These are phyloP conservation scores for Silene noctiflora DNA, from an alignment of 179 eudicot genomes.

Conservation along the genomic window DNA sequence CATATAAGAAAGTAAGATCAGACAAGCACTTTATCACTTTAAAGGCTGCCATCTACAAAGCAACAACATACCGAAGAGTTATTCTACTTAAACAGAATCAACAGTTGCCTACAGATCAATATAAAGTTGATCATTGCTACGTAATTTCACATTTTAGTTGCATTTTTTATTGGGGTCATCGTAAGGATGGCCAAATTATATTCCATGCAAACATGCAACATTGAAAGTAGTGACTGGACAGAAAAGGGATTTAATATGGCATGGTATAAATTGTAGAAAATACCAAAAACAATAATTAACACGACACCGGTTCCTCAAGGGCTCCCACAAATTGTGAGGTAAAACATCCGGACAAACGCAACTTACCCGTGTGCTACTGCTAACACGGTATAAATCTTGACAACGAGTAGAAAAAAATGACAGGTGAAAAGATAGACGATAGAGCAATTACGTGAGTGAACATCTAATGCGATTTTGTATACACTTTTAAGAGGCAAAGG, in stretches of 20 bases:
- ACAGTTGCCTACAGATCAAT: neutral
- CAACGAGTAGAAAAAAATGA: neutral
- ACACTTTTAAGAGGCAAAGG: too few species aligned
- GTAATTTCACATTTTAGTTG: neutral
- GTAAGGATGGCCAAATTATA: neutral
- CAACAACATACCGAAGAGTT: neutral
- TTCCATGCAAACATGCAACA: neutral
- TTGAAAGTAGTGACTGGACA: neutral
- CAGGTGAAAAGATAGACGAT: neutral
- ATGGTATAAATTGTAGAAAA: too few species aligned
- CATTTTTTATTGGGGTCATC: too few species aligned
- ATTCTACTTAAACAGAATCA: neutral
- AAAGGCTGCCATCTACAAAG: neutral
- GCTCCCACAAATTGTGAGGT: too few species aligned
- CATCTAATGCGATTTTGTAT: too few species aligned
- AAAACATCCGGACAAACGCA: too few species aligned
- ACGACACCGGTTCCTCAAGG: too few species aligned
- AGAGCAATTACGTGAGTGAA: too few species aligned
- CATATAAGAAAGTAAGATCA: neutral
- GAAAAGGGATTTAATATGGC: neutral
- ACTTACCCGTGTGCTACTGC: too few species aligned
- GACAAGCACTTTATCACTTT: neutral
- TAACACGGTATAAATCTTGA: neutral
- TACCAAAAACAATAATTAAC: too few species aligned
- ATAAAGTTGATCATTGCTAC: neutral